Base-by-base conservation (phyloP, 495 filamentous ascomycete species). In the Rhizodiscina lignyota region DNA sequence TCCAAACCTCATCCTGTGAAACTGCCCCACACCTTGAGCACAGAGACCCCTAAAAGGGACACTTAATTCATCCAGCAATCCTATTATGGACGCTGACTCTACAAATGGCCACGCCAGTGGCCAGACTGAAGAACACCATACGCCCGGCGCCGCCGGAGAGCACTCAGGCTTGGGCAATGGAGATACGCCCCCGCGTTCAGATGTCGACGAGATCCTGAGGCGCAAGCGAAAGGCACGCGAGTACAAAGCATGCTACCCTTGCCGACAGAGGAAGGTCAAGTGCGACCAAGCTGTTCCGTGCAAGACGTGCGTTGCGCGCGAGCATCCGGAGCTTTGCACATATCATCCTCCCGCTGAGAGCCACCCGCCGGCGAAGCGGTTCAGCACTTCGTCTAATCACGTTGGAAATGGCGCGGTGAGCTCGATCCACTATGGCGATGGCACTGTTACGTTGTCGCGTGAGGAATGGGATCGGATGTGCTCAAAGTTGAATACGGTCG, bases 211-310 rank as follows among this genome's bases (percentile, higher is more conserved):
- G 18, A 54, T 58, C 21, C 40, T 60, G 26, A 43, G 56, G 3
- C 47, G 48, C 29, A 60, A 60, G 43, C 47, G 56, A 2, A 60
- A 60, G 34, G 51, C 53, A 10, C 34, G 56, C 6, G 53, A 58
- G 41, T 51, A 60, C 42, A 60, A 60, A 40, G 55, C 53, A 2
- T 60, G 56, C 39, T 57, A 58, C 38, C 55, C 55, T 8, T 60
- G 56, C 37, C 44, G 56, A 20, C 51, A 55, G 45, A 41, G 56
- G 21, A 60, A 60, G 38, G 56, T 53, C 18, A 50, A 48, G 41
- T 53, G 50, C 44, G 48, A 50, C 31, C 43, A 51, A 21, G 18
- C 27, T 2, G 44, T 51, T 5, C 50, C 50, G 5, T 53, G 50
- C 39, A 48, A 51, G 28, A 51, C 41, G 21, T 53, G 50, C 29